Base-by-base conservation (phyloP, 495 filamentous ascomycete genomes). In the Daldinia decipiens region DNA sequence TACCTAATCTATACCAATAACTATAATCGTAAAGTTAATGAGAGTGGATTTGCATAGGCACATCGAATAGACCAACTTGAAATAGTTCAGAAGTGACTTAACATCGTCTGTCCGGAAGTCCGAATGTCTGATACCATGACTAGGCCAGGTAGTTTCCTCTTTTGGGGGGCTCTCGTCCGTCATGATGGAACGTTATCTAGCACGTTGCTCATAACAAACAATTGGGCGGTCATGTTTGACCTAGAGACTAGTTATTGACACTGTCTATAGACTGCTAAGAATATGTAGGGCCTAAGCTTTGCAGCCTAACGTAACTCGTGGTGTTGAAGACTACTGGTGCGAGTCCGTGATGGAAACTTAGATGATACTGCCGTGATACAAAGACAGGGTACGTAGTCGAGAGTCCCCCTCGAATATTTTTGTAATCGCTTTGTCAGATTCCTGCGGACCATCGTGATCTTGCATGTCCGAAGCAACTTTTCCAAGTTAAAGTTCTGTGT, bases 341-440 rank as follows among this genome's bases (percentile, higher is more conserved):
- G 24, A 66, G 34, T 19, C 50, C 52, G 51, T 31, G 56, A 63
- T 56, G 53, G 43, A 62, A 73, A 47, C 57, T 12, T 50, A 47
- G 43, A 36, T 39, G 32, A 53, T 65, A 52, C 5, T 26, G 26
- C 36, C 7, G 70, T 72, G 31, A 9, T 50, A 68, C 70, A 55
- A 68, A 36, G 27, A 56, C 53, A 63, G 34, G 39, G 38, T 67
- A 47, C 34, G 47, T 55, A 31, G 62, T 59, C 53, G 31, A 47
- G 57, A 43, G 50, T 39, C 51, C 3, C 31, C 31, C 19, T 62
- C 54, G 5, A 62, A 53, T 9, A 55, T 53, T 57, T 68, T 68
- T 65, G 65, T 73, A 73, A 73, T 73, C 6, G 57, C 29, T 73
- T 73, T 73, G 70, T 73, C 60, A 73, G 60, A 27, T 32, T 52